These are phyloP conservation scores for Glebionis coronaria DNA, from an alignment of 129 eudicot genomes.

Conservation along the genomic window DNA sequence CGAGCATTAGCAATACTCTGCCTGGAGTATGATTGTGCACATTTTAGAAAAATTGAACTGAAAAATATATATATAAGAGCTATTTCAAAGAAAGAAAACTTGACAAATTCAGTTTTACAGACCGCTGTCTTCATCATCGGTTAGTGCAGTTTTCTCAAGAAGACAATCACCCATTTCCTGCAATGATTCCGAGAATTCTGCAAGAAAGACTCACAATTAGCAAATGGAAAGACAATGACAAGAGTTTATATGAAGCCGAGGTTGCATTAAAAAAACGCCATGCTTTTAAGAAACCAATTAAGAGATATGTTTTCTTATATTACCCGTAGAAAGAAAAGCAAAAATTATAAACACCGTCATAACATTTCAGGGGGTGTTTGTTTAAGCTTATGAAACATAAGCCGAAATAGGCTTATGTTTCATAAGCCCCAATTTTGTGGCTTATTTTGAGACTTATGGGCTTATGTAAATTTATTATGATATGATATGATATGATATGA, in stretches of 20 bases:
- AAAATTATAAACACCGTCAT: neutral
- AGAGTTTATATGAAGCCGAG: conserved; percentile 5
- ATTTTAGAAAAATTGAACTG: too few species aligned
- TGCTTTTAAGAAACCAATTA: neutral
- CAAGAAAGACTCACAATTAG: conserved; percentile 29
- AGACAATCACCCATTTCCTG: conserved; percentile 90
- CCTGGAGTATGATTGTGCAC: conserved; percentile 40
- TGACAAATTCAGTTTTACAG: conserved; percentile 24
- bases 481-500: too few species aligned
- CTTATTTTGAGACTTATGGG: too few species aligned
- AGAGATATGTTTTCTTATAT: neutral
- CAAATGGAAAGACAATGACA: neutral
- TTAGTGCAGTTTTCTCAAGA: conserved; percentile 78
- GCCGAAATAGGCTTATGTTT: too few species aligned
- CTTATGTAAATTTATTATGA: too few species aligned
- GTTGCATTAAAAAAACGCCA: conserved; percentile 14
- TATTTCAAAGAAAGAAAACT: neutral
- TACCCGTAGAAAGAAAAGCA: conserved; percentile 4
- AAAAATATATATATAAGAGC: too few species aligned
- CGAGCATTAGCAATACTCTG: conserved; percentile 80
- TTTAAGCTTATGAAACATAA: too few species aligned
- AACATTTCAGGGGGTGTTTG: too few species aligned
- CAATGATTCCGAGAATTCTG: conserved; percentile 94
- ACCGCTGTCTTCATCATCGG: conserved; percentile 92
- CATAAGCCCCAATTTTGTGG: too few species aligned